Conservation (phyloP, 2,329 filamentous ascomycete species). For the Penicillium sp. region DNA sequence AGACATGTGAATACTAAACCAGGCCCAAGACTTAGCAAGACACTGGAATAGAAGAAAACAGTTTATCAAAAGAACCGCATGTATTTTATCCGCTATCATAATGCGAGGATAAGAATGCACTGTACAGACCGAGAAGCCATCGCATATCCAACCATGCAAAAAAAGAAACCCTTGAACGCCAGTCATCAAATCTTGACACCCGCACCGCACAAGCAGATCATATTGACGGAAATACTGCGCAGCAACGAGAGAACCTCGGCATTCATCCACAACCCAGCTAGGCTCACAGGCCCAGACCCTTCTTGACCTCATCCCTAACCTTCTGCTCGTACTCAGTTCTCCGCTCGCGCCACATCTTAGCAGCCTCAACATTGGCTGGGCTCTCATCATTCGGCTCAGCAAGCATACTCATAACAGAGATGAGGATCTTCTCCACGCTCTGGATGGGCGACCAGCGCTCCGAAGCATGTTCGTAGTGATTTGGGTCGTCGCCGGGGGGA, state of each 20-base stretch:
- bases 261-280: not conserved
- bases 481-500: conserved; percentile 92
- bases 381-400: conserved; percentile 97
- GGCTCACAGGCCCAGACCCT: conserved; percentile 68
- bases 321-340: conserved; percentile 79
- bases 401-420: conserved; percentile 97
- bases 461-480: conserved; percentile 94
- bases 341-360: conserved; percentile 90
- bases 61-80: not conserved
- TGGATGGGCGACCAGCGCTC: conserved; percentile 97
- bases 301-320: conserved; percentile 78
- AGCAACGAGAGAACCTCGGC: conserved; percentile 1
- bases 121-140: conserved; percentile 14
- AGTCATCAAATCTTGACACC: conserved; percentile 19
- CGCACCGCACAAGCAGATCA: not conserved
- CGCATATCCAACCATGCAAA: conserved; percentile 18
- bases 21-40: not conserved
- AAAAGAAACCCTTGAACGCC: conserved; percentile 21
- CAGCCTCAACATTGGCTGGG: conserved; percentile 92
- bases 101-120: conserved; percentile 14
- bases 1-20: not conserved
- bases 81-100: conserved; percentile 9
- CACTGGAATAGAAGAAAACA: not conserved
- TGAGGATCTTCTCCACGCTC: conserved; percentile 94
- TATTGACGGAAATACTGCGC: not conserved